Conservation (phyloP, 139 green algal species). For the Eudorina sp. region DNA sequence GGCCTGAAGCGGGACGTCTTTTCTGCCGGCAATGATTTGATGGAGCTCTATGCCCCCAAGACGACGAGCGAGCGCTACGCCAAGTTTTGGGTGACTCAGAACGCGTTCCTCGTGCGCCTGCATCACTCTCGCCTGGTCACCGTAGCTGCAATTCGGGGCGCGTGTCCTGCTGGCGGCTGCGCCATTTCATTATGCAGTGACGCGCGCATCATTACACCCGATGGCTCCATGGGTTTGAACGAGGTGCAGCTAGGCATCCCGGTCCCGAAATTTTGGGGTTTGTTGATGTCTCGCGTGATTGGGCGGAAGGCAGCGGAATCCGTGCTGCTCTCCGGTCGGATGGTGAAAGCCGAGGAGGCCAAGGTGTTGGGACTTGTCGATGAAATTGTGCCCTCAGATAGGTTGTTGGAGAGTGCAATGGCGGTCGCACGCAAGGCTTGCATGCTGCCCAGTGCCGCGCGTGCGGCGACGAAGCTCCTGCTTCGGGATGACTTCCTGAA, state of each 20-base stretch:
- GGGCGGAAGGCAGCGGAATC: conserved; percentile 69
- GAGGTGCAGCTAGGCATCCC: conserved; percentile 85
- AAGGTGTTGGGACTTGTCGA: conserved; percentile 82
- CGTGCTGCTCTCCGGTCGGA: conserved; percentile 69
- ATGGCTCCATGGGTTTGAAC: conserved; percentile 82
- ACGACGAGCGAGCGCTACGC: conserved; percentile 71
- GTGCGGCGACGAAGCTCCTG: conserved; percentile 72
- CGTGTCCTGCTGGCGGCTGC: conserved; percentile 94
- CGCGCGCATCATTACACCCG: conserved; percentile 84
- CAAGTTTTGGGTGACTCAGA: conserved; percentile 87
- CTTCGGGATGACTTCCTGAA: conserved; percentile 69
- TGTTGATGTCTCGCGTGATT: conserved; percentile 78
- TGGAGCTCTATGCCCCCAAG: conserved; percentile 87
- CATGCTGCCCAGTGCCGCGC: conserved; percentile 53
- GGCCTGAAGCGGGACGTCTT: conserved; percentile 84
- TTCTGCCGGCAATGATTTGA: conserved; percentile 80
- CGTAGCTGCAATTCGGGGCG: conserved; percentile 87
- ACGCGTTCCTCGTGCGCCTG: conserved; percentile 82
- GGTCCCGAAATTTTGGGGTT: conserved; percentile 89
- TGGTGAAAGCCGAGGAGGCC: conserved; percentile 57
- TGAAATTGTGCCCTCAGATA: conserved; percentile 69
- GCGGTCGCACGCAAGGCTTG: conserved; percentile 61
- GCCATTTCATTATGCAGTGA: conserved; percentile 92
- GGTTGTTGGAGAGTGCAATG: conserved; percentile 71
- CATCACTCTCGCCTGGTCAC: conserved; percentile 82